Evolutionary conservation across 2,329 filamentous ascomycete species (phyloP), one percentile per base, ranked within the genome.

Genomic region (Nemania serpens): DNA sequence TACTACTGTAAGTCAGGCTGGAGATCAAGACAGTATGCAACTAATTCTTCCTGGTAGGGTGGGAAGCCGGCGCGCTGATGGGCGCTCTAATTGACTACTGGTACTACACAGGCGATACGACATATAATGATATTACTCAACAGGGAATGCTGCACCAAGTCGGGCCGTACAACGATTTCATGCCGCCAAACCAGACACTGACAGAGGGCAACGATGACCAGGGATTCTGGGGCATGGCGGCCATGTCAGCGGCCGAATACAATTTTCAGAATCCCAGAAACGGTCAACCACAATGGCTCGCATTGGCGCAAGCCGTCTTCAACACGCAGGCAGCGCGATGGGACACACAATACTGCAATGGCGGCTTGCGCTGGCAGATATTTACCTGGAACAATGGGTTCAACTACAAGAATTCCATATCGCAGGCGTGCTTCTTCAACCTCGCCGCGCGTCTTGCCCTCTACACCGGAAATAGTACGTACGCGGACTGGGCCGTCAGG

Each of bases 301-400:
- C 87, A 4, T 82, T 95, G 12, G 90, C 88, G 2, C 87, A 93
- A 72, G 90, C 88, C 52, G 89, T 92, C 33, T 96, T 95, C 79
- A 91, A 96, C 73, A 88, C 87, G 2, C 91, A 94, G 70, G 87
- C 86, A 2, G 78, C 80, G 29, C 85, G 91, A 39, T 95, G 91
- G 91, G 90, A 93, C 64, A 79, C 74, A 1, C 75, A 80, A 1
- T 77, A 84, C 53, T 96, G 91, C 68, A 81, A 80, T n/a, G 91
- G 91, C 42, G 92, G 91, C 5, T 74, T 95, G 52, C 84, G 90
- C 63, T 94, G 91, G 91, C 92, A 96, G 76, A 92, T 96, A 49
- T 94, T 90, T 72, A 81, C 84, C 1, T 93, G 91, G 79, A 95
- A 96, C 72, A 86, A 84, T 42, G 93, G 92, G 13, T 96, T 88